Evolutionary conservation across 208 protist genomes (phyloP).

Genomic region (Phytomonas sp.): DNA sequence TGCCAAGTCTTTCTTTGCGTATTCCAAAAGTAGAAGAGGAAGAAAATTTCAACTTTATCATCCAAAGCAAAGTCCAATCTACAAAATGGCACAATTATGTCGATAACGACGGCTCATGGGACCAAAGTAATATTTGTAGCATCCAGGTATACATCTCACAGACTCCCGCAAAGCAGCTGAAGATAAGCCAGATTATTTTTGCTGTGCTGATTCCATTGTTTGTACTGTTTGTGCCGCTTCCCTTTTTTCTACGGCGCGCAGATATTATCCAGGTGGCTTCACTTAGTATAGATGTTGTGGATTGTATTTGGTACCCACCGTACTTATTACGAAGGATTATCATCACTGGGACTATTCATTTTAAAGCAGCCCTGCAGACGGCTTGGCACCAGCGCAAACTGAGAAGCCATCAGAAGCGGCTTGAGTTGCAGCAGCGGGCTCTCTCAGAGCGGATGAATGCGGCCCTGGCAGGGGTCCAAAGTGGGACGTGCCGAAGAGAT

Average conservation of each 20-base stretch:
- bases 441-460: background rate
- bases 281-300: conserved; percentile 33
- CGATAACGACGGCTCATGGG: conserved; percentile 5
- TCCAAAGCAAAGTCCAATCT: conserved; percentile 8
- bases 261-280: conserved; percentile 38
- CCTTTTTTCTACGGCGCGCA: conserved; percentile 31
- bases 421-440: conserved; percentile 18
- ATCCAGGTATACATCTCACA: conserved; percentile 38
- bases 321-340: conserved; percentile 22
- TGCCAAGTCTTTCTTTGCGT: conserved; percentile 47
- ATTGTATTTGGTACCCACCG: conserved; percentile 49
- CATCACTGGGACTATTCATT: conserved; percentile 10
- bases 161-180: conserved; percentile 11
- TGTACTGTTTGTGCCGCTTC: conserved; percentile 40
- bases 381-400: conserved; percentile 14
- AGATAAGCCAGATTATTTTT: conserved; percentile 30
- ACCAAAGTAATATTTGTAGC: conserved; percentile 19
- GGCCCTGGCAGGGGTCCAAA: background rate
- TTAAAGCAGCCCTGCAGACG: conserved; percentile 10
- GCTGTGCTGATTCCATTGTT: conserved; percentile 41
- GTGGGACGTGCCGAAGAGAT: background rate
- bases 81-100: conserved; percentile 1
- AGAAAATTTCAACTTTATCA: conserved; percentile 29
- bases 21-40: conserved; percentile 13
- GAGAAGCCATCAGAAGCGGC: conserved; percentile 12